Percentiles rank a stretch among this genome's conserved stretches.
phyloP scores from a whole-genome alignment of 305 asterid species.

The Fraxinus sp. region DNA sequence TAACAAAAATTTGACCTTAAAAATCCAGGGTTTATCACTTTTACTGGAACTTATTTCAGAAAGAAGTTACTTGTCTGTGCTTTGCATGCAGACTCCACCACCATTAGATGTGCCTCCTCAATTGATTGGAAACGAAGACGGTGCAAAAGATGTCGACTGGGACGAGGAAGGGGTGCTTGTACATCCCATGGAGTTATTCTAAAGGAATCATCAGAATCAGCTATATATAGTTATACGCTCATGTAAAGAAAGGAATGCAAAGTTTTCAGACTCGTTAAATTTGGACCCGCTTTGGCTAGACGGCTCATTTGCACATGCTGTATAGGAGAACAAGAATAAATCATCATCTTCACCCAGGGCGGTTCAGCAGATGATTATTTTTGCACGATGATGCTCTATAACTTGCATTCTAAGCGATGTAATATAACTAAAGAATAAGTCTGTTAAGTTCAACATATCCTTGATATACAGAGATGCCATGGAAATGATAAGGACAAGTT shows the following conservation, averaged over 20 bases:
- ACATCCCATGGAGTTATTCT: slow-evolving; percentile 66
- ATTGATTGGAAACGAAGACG: slow-evolving; percentile 62
- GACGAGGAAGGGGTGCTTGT: slow-evolving; percentile 69
- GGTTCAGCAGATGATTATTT: background rate
- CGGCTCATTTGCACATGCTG: background rate
- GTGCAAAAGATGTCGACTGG: slow-evolving; percentile 59
- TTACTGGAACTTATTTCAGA: background rate
- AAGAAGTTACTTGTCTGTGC: background rate
- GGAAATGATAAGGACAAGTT: background rate
- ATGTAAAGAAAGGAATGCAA: background rate
- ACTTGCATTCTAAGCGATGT: background rate
- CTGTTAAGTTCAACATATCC: background rate
- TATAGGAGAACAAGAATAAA: background rate
- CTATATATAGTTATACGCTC: background rate
- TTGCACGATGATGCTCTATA: background rate
- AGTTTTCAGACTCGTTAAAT: background rate
- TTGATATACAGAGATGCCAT: background rate
- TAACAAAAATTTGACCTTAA: background rate
- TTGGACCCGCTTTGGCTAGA: background rate
- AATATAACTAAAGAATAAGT: background rate
- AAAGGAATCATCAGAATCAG: slow-evolving; percentile 31
- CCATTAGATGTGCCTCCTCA: slow-evolving; percentile 73
- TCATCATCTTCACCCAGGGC: background rate
- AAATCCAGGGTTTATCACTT: background rate
- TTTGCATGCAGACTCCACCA: slow-evolving; percentile 71